Evolutionary conservation across 495 filamentous ascomycete genomes (phyloP).

Genomic region (Penicillium odoratum): DNA sequence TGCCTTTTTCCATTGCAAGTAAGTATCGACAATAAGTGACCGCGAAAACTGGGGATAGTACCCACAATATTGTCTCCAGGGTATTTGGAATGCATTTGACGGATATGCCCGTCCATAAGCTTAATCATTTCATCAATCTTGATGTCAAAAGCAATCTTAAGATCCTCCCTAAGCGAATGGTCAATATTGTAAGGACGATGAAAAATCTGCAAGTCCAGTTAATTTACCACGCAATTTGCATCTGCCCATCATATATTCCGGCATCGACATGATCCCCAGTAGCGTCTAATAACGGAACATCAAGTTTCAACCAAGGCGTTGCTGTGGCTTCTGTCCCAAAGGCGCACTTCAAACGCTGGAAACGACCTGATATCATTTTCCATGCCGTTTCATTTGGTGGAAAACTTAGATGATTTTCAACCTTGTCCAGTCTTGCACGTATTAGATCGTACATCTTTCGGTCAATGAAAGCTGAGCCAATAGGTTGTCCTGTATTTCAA

Average conservation of each 20-base stretch:
- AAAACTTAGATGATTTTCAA: conserved; percentile 20
- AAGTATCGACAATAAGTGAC: neutral
- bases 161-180: neutral
- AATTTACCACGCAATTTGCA: conserved; percentile 34
- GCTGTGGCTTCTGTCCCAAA: conserved; percentile 33
- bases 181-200: neutral
- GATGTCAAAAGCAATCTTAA: conserved; percentile 46
- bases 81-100: conserved; percentile 46
- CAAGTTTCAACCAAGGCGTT: conserved; percentile 29
- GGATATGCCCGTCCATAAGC: conserved; percentile 55
- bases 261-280: conserved; percentile 25
- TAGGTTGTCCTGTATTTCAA: conserved; percentile 26
- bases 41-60: neutral
- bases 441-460: conserved; percentile 29
- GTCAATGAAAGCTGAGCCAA: conserved; percentile 45
- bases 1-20: conserved; percentile 17
- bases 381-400: conserved; percentile 27
- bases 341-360: conserved; percentile 41
- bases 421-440: conserved; percentile 21
- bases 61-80: conserved; percentile 50
- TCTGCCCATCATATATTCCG: conserved; percentile 33
- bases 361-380: conserved; percentile 38
- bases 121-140: conserved; percentile 54
- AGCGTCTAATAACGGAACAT: conserved; percentile 28
- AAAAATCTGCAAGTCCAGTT: neutral